Base-by-base conservation (phyloP, 2,329 filamentous ascomycete species). In the Coleophoma cylindrospora region DNA sequence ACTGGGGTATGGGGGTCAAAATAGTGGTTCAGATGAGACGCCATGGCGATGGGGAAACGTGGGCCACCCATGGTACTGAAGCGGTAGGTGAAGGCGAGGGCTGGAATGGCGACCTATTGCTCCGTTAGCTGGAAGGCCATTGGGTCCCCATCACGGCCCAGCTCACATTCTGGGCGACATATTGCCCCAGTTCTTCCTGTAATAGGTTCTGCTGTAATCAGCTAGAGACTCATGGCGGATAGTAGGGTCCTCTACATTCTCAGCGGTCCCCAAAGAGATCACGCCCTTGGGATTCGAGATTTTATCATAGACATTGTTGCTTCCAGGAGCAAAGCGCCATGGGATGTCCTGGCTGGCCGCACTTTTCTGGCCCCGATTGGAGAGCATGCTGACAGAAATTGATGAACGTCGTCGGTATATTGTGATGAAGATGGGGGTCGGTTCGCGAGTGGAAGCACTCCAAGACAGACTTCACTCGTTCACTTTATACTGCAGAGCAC, bases 11-110 rank as follows among this genome's bases (percentile, higher is more conserved):
- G 49, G 3, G 74, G 68, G 0, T 63, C 55, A 52, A 77, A 70
- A 41, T 70, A 59, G 15, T 55, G 64, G 51, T 71, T 74, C 40
- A 77, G 54, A 51, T 73, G 68, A 3, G 55, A 58, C 13, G 72
- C 67, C 52, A 74, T 65, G 0, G 68, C 69, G 5, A 52, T 56
- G 0, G 68, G 68, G n/a, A 77, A 64, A 15, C 66, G 61, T 13
- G 54, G 56, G 22, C 65, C 67, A 7, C 69, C 68, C 53, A 59
- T 64, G 12, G 68, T 66, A 10, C 66, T 66, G 46, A 67, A 66
- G 34, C 65, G 64, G 56, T 76, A 76, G 46, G 66, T 66, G 47
- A 73, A 62, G 9, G 68, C 66, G 34, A 63, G 51, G 14, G 61
- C 41, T 15, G 62, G 59, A 22, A 71, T 64, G 17, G 54, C 52